A percentile compares a stretch with the other conserved stretches of the same genome.
These are phyloP conservation scores for Pseudocercospora crystallina DNA, from an alignment of 2,329 filamentous ascomycete genomes.

Conservation along the genomic window DNA sequence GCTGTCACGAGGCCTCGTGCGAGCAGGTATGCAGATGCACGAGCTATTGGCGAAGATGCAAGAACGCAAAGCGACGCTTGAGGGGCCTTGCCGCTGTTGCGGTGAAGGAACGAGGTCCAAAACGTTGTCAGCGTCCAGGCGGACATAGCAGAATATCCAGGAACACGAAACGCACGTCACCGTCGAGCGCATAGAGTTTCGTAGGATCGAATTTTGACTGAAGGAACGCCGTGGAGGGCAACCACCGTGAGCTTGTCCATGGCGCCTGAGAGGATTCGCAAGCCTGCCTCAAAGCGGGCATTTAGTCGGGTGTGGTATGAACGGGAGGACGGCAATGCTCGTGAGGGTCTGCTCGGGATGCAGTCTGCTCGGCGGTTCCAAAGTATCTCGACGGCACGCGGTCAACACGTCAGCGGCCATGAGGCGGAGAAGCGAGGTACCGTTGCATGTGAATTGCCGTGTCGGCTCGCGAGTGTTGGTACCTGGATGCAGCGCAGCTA, in stretches of 20 bases:
- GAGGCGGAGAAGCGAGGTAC: no score
- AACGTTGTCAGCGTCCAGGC: not conserved
- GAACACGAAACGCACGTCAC: not conserved
- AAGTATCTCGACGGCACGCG: no score
- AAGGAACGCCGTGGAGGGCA: no score
- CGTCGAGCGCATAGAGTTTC: not conserved
- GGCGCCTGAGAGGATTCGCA: not conserved
- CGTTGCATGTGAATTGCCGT: no score
- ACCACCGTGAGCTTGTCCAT: not conserved
- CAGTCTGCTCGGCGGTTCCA: no score
- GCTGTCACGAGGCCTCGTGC: not conserved
- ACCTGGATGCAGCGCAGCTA: no score
- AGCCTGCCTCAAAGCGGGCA: not conserved
- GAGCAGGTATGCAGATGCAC: not conserved
- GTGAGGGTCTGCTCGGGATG: no score
- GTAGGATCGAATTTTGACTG: not conserved
- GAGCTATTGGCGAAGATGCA: no score
- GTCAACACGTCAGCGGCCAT: no score
- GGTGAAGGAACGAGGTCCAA: not conserved
- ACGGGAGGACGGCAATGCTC: not conserved
- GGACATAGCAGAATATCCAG: not conserved
- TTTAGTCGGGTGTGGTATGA: not conserved
- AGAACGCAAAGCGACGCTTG: no score
- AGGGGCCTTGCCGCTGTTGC: not conserved
- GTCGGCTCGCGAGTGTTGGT: no score